Percentiles rank a stretch among this genome's conserved stretches.
These are phyloP conservation scores for Pseudognaphalium luteoalbum DNA, from an alignment of 129 eudicot genomes.

Conservation along the genomic window DNA sequence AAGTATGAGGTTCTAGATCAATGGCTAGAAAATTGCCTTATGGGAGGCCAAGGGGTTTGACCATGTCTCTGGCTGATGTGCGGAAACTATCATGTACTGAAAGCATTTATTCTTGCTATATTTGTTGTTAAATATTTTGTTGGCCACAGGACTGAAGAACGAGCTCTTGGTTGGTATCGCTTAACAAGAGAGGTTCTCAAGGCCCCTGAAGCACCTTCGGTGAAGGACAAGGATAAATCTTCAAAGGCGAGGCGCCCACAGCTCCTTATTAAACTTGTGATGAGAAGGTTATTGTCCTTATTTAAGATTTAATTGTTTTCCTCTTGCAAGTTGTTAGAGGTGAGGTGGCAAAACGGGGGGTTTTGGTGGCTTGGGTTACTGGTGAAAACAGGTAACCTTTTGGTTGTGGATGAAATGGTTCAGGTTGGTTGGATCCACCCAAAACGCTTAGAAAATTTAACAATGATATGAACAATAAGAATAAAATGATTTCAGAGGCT, in stretches of 20 bases:
- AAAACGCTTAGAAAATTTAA: background rate
- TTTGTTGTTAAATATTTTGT: conserved; percentile 15
- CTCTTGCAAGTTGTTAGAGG: background rate
- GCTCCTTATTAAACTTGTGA: conserved; percentile 89
- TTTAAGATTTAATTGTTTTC: conserved; percentile 14
- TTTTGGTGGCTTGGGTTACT: conserved; percentile 4
- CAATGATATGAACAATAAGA: too few species aligned
- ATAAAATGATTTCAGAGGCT: too few species aligned
- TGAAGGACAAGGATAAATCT: conserved; percentile 71
- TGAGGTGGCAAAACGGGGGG: background rate
- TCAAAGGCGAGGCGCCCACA: conserved; percentile 85
- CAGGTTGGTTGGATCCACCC: background rate
- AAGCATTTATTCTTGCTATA: conserved; percentile 4
- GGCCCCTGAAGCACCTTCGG: conserved; percentile 72
- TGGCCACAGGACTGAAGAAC: conserved; percentile 72
- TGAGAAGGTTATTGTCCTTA: conserved; percentile 70
- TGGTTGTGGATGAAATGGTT: background rate
- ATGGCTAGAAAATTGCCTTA: background rate
- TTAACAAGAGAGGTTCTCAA: conserved; percentile 84
- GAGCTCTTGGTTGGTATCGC: conserved; percentile 97
- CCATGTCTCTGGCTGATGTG: conserved; percentile 20
- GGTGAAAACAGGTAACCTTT: background rate
- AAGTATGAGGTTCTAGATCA: background rate
- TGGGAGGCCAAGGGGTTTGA: conserved; percentile 2
- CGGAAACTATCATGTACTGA: background rate